A percentile compares a stretch with the other conserved stretches of the same genome.
Evolutionary conservation across 352 stramenopile species (phyloP).

Genomic region (Pythium plurisporium): DNA sequence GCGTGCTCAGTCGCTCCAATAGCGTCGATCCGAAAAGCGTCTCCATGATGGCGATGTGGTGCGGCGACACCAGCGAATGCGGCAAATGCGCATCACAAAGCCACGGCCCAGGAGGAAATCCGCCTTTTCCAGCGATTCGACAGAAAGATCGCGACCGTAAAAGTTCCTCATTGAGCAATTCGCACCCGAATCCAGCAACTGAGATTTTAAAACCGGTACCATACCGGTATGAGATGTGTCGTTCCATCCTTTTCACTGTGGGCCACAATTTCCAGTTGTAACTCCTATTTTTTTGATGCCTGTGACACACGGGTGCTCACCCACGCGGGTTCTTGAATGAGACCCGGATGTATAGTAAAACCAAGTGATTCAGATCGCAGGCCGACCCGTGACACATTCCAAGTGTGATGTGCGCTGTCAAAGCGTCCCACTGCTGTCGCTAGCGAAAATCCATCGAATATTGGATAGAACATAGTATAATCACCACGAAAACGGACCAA

Average conservation of each 20-base stretch:
- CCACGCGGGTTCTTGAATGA: background rate
- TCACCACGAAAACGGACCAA: too few species aligned
- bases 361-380: too few species aligned
- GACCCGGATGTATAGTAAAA: background rate
- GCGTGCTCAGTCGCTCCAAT: constrained; percentile 35
- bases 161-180: constrained; percentile 12
- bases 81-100: background rate
- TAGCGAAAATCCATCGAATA: too few species aligned
- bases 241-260: too few species aligned
- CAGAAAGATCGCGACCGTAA: constrained; percentile 22
- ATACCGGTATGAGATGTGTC: background rate
- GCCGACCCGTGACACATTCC: too few species aligned
- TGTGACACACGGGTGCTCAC: background rate
- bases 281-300: background rate
- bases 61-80: background rate
- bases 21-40: constrained; percentile 37
- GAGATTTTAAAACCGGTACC: constrained; percentile 8
- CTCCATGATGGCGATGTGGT: constrained; percentile 32
- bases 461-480: too few species aligned
- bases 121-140: constrained; percentile 9
- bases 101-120: background rate
- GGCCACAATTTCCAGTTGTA: too few species aligned
- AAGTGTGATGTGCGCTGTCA: background rate
- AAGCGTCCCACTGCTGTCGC: background rate
- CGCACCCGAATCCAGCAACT: background rate